Base-by-base conservation (phyloP, 768 basidiomycete genomes). In the Phylloporus sp. region DNA sequence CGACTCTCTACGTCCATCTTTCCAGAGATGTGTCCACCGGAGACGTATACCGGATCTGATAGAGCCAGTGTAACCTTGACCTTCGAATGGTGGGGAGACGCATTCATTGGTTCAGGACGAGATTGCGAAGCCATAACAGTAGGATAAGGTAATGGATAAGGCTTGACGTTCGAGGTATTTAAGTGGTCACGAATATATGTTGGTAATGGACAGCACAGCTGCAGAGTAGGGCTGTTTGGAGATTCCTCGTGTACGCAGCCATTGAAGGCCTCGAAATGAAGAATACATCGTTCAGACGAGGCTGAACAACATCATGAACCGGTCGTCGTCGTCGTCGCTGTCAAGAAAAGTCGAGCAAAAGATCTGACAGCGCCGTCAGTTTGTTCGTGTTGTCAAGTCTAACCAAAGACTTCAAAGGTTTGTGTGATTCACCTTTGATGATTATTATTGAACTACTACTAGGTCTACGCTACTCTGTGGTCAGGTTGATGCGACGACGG, bases 1-100 rank as follows among this genome's bases (percentile, higher is more conserved):
- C 80, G 79, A 68, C 84, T 87, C 68, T 91, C 89, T 62, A 91
- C 75, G 64, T 89, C 81, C 77, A 91, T 77, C 72, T 85, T 89
- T 11, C 90, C 90, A 6, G 81, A 73, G 29, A 91, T 76, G 56
- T 77, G 70, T 32, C 73, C 71, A 0, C 90, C 90, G 1, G 89
- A 84, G 45, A 88, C 78, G 60, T 80, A 87, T 26, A 77, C 72
- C 2, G 78, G 65, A 56, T 86, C 79, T 2, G 80, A 76, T 7
- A 89, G 72, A 7, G 73, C 76, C 18, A 87, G 63, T 12, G 84
- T 76, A 15, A 88, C 78, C 66, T 80, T 88, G 66, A 91, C 80
- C 70, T 90, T 92, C 24, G 88, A 73, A 66, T 91, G 90, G 64
- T 85, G 75, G 1, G 84, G 77, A n/a, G 82, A 80, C 27, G 86